Evolutionary conservation across 2,329 filamentous ascomycete species (phyloP), one percentile per base, ranked within the genome.

Genomic region (Laburnicola sp.): DNA sequence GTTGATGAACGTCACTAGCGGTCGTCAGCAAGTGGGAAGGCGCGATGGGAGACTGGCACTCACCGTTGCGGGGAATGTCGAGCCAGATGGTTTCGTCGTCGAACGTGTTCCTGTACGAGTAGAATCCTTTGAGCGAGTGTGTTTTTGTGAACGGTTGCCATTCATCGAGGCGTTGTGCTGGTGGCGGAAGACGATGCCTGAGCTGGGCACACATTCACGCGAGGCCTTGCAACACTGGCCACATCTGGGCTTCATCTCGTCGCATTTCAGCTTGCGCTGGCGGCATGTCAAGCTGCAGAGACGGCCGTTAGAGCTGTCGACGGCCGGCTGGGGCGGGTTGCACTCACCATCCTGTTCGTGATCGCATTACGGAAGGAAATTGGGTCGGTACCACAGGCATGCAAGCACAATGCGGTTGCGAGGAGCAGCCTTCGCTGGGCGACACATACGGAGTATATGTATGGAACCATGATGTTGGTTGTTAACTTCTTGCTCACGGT

Each of bases 91-190:
- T 82, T 52, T 82, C 75, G 51, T 82, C 77, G 51, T 80, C 76
- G 60, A 86, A 86, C 2, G 83, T 85, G 69, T 86, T 84, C 64
- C 84, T 85, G 69, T 86, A 86, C 23, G 82, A 82, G 65, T 86
- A 86, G 67, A 86, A 86, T 16, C 81, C 79, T 54, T 82, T 82
- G 54, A 86, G 70, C 43, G 74, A 76, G 31, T 76, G n/a, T 78
- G 37, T 77, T 70, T 66, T 16, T 67, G 68, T 3, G 71, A 71
- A 38, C 75, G 74, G 10, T 73, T 72, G 42, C 80, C 78, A 52
- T 86, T 86, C 83, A 86, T 84, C 21, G 83, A 86, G 27, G 84
- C 83, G 78, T 87, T 87, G 70, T 87, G 84, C 63, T 87, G 84
- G 68, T 87, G 85, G 48, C 84, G 81, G 62, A 86, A 87, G 38